Evolutionary conservation across 1,284 basidiomycete species (phyloP).

Genomic region (Polyporus tsugae): DNA sequence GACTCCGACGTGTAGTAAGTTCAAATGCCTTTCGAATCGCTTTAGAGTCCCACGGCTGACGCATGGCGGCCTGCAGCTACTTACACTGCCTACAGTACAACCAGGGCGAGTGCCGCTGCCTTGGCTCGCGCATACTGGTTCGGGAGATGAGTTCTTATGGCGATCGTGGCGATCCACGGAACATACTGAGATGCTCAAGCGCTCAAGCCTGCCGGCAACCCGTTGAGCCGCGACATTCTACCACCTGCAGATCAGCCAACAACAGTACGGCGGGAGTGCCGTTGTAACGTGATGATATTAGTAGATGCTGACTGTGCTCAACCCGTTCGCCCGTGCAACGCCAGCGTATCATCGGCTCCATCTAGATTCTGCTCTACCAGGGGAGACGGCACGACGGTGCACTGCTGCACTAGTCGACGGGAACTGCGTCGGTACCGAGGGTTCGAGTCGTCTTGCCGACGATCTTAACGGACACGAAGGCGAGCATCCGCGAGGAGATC

Average conservation of each 20-base stretch:
- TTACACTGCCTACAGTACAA: too few species aligned
- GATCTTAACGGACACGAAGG: slow-evolving; percentile 82
- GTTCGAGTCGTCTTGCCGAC: slow-evolving; percentile 86
- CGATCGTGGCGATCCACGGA: slow-evolving; percentile 66
- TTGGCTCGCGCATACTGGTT: slow-evolving; percentile 88
- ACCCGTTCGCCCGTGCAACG: too few species aligned
- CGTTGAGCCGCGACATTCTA: slow-evolving; percentile 80
- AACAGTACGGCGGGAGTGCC: slow-evolving; percentile 65
- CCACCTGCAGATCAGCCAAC: slow-evolving; percentile 86
- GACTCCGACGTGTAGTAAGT: slow-evolving; percentile 82
- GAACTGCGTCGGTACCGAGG: slow-evolving; percentile 74
- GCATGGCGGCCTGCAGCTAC: slow-evolving; percentile 53
- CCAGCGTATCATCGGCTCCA: slow-evolving; percentile 89
- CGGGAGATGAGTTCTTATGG: slow-evolving; percentile 87
- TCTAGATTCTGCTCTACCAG: too few species aligned
- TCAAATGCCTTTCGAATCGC: background rate
- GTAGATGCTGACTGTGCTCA: background rate
- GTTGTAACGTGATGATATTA: too few species aligned
- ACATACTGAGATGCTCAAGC: slow-evolving; percentile 62
- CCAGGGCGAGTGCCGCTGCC: slow-evolving; percentile 87
- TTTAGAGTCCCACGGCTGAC: slow-evolving; percentile 7
- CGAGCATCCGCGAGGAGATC: slow-evolving; percentile 92
- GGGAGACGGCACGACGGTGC: slow-evolving; percentile 82
- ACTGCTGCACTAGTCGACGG: slow-evolving; percentile 87
- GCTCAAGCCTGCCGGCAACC: slow-evolving; percentile 90